These are phyloP conservation scores for Cercospora canescens DNA, from an alignment of 2,329 filamentous ascomycete genomes.

Conservation along the genomic window DNA sequence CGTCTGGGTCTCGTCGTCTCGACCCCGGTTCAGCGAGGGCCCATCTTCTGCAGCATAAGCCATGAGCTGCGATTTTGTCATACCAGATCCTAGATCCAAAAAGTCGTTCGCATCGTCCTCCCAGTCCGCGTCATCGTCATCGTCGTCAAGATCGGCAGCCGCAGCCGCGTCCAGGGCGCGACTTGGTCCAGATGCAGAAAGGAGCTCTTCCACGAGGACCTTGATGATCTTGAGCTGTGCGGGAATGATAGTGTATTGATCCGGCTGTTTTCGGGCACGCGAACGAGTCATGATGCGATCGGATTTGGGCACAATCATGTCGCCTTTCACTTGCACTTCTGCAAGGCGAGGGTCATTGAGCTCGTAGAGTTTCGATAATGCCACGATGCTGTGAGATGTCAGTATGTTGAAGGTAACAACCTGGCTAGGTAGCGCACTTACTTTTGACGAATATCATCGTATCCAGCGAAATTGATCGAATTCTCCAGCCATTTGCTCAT, in stretches of 20 bases:
- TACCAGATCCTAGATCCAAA: conserved; percentile 67
- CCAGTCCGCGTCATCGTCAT: conserved; percentile 73
- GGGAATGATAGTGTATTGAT: conserved; percentile 83
- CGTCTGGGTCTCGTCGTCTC: conserved; percentile 86
- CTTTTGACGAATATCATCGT: conserved; percentile 97
- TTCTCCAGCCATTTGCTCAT: conserved; percentile 96
- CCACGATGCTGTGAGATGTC: conserved; percentile 69
- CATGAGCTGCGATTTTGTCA: conserved; percentile 72
- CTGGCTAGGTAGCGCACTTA: conserved; percentile 47
- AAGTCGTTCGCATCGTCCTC: conserved; percentile 76
- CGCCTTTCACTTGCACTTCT: conserved; percentile 84
- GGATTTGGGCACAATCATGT: conserved; percentile 77
- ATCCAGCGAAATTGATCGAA: conserved; percentile 94
- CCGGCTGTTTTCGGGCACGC: conserved; percentile 82
- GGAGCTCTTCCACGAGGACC: conserved; percentile 87
- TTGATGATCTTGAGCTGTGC: conserved; percentile 95
- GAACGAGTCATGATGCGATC: conserved; percentile 92
- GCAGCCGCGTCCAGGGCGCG: conserved; percentile 53
- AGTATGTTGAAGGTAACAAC: neutral
- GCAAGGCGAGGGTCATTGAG: conserved; percentile 78
- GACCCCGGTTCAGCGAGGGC: conserved; percentile 57
- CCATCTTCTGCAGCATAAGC: conserved; percentile 61
- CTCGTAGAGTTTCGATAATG: conserved; percentile 85
- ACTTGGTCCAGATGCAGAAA: conserved; percentile 68
- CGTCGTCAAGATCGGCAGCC: conserved; percentile 62